These are phyloP conservation scores for Fusarium citri DNA, from an alignment of 2,329 filamentous ascomycete species.

Conservation along the genomic window DNA sequence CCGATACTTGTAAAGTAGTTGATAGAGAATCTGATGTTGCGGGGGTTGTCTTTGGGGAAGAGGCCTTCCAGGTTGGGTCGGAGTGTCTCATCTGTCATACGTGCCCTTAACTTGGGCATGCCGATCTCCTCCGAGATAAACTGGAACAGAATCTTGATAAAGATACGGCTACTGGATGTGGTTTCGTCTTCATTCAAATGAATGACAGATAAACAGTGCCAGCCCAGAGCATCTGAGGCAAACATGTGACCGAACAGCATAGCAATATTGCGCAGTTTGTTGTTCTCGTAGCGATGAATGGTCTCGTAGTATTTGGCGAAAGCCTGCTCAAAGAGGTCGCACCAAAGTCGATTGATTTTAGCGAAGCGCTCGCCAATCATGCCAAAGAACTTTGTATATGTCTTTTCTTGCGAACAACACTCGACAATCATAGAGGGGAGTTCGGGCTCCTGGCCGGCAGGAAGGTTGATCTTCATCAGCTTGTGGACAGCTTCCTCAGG, in stretches of 20 bases:
- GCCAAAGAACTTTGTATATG: conserved; percentile 97
- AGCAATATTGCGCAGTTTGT: conserved; percentile 92
- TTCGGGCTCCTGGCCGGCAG: conserved; percentile 86
- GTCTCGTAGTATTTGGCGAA: conserved; percentile 97
- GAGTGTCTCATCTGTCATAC: conserved; percentile 82
- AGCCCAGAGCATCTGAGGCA: conserved; percentile 87
- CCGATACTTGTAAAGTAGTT: conserved; percentile 99
- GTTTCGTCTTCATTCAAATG: conserved; percentile 97
- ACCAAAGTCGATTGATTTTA: conserved; percentile 96
- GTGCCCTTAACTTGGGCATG: conserved; percentile 79
- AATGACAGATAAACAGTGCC: conserved; percentile 87
- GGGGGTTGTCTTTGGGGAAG: conserved; percentile 89
- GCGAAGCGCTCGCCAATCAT: conserved; percentile 94
- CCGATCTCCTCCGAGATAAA: conserved; percentile 89
- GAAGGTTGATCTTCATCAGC: conserved; percentile 92
- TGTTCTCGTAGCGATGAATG: conserved; percentile 97
- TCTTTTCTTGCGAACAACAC: conserved; percentile 95
- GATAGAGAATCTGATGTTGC: conserved; percentile 95
- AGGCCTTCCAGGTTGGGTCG: conserved; percentile 83
- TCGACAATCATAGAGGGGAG: conserved; percentile 97
- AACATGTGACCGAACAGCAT: conserved; percentile 94
- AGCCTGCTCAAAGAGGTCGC: conserved; percentile 87
- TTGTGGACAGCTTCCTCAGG: conserved; percentile 98
- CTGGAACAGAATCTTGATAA: conserved; percentile 97
- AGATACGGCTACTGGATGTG: conserved; percentile 95